Evolutionary conservation across 106 monocot genomes (phyloP).

Genomic region (Allium fistulosum): DNA sequence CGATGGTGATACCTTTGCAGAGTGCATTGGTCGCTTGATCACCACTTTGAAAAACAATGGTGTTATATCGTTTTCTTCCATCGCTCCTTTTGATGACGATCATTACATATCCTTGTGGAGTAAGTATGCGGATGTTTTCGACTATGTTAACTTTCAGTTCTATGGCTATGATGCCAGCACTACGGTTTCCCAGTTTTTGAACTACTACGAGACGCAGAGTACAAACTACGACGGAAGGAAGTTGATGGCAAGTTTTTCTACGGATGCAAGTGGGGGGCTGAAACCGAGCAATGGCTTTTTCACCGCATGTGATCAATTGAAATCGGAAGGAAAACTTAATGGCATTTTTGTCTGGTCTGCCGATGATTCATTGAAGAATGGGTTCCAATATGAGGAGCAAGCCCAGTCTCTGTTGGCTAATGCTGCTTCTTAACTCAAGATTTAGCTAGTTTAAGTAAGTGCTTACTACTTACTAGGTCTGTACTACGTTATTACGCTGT

Average conservation of each 20-base stretch:
- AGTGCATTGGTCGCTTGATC: conserved; percentile 16
- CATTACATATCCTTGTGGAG: conserved; percentile 20
- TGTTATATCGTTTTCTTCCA: conserved; percentile 13
- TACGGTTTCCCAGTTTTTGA: conserved; percentile 21
- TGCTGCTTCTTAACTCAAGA: not conserved
- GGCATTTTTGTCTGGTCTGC: conserved; percentile 36
- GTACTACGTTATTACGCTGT: too few species aligned
- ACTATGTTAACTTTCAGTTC: conserved; percentile 34
- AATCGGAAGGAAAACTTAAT: conserved; percentile 18
- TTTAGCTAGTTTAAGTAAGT: too few species aligned
- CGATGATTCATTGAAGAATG: conserved; percentile 18
- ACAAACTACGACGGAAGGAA: conserved; percentile 24
- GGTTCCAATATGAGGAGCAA: conserved; percentile 9
- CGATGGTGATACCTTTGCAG: conserved; percentile 11
- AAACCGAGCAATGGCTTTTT: conserved; percentile 26
- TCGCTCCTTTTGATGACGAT: conserved; percentile 16
- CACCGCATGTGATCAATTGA: conserved; percentile 13
- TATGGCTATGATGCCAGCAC: conserved; percentile 17
- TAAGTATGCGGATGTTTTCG: conserved; percentile 23
- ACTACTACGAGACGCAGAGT: conserved; percentile 11
- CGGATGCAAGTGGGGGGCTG: conserved; percentile 12
- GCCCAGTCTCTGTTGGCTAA: conserved; percentile 4
- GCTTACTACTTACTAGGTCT: too few species aligned
- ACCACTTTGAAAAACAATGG: conserved; percentile 11
- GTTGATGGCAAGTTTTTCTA: conserved; percentile 17